These are phyloP conservation scores for Elsinoe necatrix DNA, from an alignment of 2,329 filamentous ascomycete species.

Conservation along the genomic window DNA sequence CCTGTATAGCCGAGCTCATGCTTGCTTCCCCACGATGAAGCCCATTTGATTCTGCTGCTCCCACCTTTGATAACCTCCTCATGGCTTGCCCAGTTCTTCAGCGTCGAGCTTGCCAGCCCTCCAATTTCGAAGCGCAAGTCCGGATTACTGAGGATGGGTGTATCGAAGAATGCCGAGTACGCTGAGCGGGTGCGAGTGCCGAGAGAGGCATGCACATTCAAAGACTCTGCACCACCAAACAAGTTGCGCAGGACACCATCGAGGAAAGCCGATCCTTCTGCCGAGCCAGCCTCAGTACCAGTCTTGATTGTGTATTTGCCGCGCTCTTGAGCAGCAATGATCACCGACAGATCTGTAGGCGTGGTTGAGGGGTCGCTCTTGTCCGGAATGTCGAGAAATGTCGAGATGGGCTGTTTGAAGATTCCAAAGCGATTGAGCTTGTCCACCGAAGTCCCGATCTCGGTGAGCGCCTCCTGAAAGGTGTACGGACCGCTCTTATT, in stretches of 20 bases:
- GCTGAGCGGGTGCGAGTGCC: constrained; percentile 87
- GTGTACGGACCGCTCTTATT: constrained; percentile 63
- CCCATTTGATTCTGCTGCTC: constrained; percentile 67
- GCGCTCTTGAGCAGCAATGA: constrained; percentile 68
- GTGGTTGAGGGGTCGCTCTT: constrained; percentile 59
- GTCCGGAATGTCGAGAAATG: constrained; percentile 71
- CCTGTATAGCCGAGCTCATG: constrained; percentile 75
- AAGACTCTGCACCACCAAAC: constrained; percentile 83
- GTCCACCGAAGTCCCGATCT: constrained; percentile 60
- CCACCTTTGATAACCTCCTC: constrained; percentile 80
- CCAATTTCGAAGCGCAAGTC: constrained; percentile 72
- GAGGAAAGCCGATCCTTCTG: constrained; percentile 87
- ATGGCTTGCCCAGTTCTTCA: constrained; percentile 89
- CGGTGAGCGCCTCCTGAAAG: constrained; percentile 66
- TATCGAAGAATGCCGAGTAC: constrained; percentile 78
- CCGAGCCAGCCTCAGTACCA: constrained; percentile 86
- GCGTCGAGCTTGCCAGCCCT: constrained; percentile 70
- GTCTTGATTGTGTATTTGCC: constrained; percentile 82
- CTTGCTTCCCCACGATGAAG: constrained; percentile 48
- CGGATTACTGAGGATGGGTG: constrained; percentile 76
- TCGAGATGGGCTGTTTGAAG: constrained; percentile 71
- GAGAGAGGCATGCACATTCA: constrained; percentile 77
- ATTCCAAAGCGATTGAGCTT: constrained; percentile 79
- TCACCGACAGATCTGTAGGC: constrained; percentile 72
- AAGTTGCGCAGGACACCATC: constrained; percentile 84